Percentiles rank a stretch among this genome's conserved stretches.
These are phyloP conservation scores for Trichoderma parareesei DNA, from an alignment of 495 filamentous ascomycete genomes.

Conservation along the genomic window DNA sequence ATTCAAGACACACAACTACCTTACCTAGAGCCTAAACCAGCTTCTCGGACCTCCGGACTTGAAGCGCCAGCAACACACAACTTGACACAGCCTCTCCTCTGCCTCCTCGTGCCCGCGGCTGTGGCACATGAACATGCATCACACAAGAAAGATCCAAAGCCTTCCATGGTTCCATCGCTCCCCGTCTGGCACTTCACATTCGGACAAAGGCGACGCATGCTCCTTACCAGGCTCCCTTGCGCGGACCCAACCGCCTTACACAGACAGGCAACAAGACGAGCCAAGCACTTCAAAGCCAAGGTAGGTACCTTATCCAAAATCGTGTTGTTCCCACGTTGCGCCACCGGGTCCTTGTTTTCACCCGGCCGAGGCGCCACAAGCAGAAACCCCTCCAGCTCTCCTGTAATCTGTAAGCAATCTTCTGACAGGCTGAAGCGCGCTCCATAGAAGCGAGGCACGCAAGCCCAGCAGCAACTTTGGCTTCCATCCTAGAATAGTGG, in stretches of 20 bases:
- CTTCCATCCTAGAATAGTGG: background rate
- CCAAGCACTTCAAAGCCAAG: background rate
- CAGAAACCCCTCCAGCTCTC: conserved; percentile 3
- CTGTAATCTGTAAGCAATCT: background rate
- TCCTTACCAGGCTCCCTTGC: background rate
- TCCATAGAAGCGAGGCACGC: conserved; percentile 2
- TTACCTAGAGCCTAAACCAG: background rate
- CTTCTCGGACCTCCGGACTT: conserved; percentile 1
- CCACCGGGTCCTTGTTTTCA: background rate
- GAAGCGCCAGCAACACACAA: background rate
- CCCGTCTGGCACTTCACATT: too few relatives aligned
- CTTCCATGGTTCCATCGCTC: too few relatives aligned
- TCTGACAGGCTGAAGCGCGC: background rate
- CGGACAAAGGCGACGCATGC: too few relatives aligned
- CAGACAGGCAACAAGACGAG: background rate
- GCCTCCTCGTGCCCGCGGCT: background rate
- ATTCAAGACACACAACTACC: background rate
- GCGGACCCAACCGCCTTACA: background rate
- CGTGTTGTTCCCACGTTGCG: background rate
- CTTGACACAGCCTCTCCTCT: background rate
- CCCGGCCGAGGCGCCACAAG: background rate
- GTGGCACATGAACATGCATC: conserved; percentile 4
- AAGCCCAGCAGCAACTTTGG: background rate
- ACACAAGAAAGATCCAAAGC: too few relatives aligned
- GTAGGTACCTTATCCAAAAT: background rate